These are phyloP conservation scores for Rhodamnia rubescens DNA, from an alignment of 345 rosid genomes.

Conservation along the genomic window DNA sequence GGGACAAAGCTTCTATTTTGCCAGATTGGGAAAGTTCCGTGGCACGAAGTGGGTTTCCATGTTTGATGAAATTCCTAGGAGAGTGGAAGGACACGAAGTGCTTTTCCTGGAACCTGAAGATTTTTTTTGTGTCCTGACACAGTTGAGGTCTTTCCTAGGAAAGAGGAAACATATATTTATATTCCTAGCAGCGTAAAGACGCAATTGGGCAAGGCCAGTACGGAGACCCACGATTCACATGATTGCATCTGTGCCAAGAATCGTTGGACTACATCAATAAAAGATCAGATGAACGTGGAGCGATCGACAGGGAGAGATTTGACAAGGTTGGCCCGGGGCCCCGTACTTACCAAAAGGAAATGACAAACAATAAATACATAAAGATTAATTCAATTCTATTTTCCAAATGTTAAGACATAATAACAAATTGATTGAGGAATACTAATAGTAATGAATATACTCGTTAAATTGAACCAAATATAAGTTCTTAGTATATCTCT, in stretches of 20 bases:
- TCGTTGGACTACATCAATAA: not conserved
- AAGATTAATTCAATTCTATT: not conserved
- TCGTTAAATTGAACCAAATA: not conserved
- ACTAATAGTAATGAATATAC: not conserved
- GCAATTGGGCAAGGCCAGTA: not conserved
- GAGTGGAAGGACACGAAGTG: not conserved
- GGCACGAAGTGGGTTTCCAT: not conserved
- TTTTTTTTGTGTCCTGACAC: not conserved
- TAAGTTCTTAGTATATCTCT: not conserved
- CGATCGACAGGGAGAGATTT: not conserved
- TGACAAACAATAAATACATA: not conserved
- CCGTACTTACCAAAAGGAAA: not conserved
- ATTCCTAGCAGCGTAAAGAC: conserved; percentile 5
- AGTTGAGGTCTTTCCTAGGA: not conserved
- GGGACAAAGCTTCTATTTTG: not conserved
- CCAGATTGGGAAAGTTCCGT: not conserved
- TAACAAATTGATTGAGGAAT: not conserved
- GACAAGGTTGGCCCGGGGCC: not conserved
- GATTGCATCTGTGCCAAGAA: not conserved
- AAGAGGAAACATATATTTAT: conserved; percentile 2
- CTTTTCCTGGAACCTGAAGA: not conserved
- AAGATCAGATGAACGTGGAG: not conserved
- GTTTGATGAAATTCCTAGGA: not conserved
- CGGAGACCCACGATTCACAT: not conserved
- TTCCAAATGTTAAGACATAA: not conserved